phyloP scores from a whole-genome alignment of 352 stramenopile species.

The Globisporangium camurandrum region DNA sequence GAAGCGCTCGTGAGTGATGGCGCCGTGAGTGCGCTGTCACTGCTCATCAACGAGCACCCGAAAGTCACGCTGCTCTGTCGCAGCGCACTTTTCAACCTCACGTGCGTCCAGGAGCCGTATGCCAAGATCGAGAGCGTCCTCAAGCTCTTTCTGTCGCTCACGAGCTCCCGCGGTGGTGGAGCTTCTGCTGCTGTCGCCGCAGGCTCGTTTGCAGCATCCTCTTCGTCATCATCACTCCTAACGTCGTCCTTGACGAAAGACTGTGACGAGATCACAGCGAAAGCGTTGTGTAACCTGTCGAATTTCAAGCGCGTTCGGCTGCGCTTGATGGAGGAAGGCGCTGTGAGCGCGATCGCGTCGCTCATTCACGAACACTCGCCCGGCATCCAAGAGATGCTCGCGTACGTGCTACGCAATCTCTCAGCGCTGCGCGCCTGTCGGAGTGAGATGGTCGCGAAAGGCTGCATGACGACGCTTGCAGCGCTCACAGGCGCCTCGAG shows the following conservation, averaged over 20 bases:
- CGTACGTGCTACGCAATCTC: constrained; percentile 70
- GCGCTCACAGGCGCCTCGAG: constrained; percentile 30
- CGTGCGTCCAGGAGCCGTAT: constrained; percentile 79
- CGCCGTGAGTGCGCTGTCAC: constrained; percentile 66
- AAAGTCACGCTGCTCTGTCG: constrained; percentile 61
- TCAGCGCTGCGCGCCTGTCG: constrained; percentile 48
- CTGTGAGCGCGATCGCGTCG: constrained; percentile 59
- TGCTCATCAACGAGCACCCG: constrained; percentile 72
- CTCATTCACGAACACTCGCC: constrained; percentile 42
- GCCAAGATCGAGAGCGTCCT: constrained; percentile 82
- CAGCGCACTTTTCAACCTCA: constrained; percentile 85
- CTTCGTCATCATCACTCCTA: not conserved
- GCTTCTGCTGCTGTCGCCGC: constrained; percentile 3
- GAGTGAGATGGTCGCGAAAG: constrained; percentile 67
- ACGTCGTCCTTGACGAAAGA: constrained; percentile 7
- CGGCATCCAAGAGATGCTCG: constrained; percentile 49
- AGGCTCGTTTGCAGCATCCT: constrained; percentile 12
- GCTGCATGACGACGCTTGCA: constrained; percentile 43
- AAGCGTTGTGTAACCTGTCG: constrained; percentile 84
- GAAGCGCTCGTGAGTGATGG: constrained; percentile 75
- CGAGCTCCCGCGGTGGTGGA: constrained; percentile 27
- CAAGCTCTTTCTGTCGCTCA: constrained; percentile 66
- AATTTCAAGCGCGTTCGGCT: constrained; percentile 78
- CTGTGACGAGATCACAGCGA: constrained; percentile 49
- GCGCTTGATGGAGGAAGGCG: constrained; percentile 85